Evolutionary conservation across 805 yeast genomes (phyloP), one percentile per base, ranked within the genome.

Genomic region (Candida golubevii): DNA sequence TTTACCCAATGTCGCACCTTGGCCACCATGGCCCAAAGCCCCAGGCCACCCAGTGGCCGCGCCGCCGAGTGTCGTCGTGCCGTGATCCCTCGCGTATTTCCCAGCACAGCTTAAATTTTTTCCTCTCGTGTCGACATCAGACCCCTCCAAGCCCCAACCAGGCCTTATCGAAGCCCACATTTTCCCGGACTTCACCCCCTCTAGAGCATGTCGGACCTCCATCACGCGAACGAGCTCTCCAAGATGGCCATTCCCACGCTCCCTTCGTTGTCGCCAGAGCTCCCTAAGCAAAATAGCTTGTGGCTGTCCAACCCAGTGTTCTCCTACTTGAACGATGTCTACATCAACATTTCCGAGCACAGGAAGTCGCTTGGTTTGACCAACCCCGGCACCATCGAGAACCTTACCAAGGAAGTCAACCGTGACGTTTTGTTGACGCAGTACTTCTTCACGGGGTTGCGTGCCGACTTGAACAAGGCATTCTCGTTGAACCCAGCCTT

Each of bases 311-410:
- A 86, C 69, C 95, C 96, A 41, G 78, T 88, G 38, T 85, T 85
- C 61, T 79, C 86, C 46, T 88, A 82, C 69, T 72, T 85, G 56
- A 81, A 85, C 63, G 86, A 85, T 60, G 85, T 83, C 50, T 85
- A 87, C 66, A 77, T 71, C 58, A 78, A 82, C 54, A 75, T 89
- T 49, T 69, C 80, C 50, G 83, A 82, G 56, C 95, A 89, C 66
- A 82, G 98, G 65, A 75, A 79, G 49, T 80, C 91, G 7, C 75
- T 90, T 54, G 88, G 89, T 45, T 80, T 93, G 64, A 71, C 79
- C 57, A 88, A 89, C 71, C 99, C 99, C 46, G 98, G 98, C 55
- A 85, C 96, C 53, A 80, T 88, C 66, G 98, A 90, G 74, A 88
- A 88, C 72, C 74, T 91, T 66, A 84, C 83, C 73, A 87, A 88